Evolutionary conservation across 2,329 filamentous ascomycete species (phyloP).

Genomic region (Calonectria hawksworthii): DNA sequence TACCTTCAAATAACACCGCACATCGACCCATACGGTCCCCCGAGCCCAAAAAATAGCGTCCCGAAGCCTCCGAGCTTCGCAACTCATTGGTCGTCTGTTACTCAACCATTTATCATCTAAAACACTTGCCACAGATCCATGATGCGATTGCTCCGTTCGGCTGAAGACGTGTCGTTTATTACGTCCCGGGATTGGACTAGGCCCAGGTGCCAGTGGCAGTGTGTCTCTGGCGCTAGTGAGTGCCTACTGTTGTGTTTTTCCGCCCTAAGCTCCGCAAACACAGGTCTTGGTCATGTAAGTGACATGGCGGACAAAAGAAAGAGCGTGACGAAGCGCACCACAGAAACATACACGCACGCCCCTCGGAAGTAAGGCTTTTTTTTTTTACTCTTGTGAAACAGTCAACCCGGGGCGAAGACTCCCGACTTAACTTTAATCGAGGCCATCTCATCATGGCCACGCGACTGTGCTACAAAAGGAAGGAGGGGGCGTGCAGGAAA

Average conservation of each 20-base stretch:
- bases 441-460: background rate
- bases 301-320: background rate
- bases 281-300: slow-evolving; percentile 1
- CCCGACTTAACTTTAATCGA: background rate
- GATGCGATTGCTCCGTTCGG: background rate
- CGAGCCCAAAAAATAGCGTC: background rate
- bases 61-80: background rate
- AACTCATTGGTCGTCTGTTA: background rate
- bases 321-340: background rate
- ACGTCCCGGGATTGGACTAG: background rate
- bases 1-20: background rate
- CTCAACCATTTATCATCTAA: background rate
- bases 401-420: background rate
- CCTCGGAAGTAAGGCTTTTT: background rate
- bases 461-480: background rate
- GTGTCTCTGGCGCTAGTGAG: background rate
- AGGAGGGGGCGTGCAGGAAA: background rate
- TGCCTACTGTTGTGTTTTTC: background rate
- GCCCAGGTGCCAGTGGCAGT: background rate
- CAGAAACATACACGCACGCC: too few relatives aligned
- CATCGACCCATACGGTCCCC: background rate
- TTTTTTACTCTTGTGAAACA: background rate
- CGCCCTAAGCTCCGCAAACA: background rate
- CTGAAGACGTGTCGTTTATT: background rate
- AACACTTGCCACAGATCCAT: background rate